Conservation (phyloP, 192 early-diverging fungal species). For the Tieghemiomyces parasiticus region DNA sequence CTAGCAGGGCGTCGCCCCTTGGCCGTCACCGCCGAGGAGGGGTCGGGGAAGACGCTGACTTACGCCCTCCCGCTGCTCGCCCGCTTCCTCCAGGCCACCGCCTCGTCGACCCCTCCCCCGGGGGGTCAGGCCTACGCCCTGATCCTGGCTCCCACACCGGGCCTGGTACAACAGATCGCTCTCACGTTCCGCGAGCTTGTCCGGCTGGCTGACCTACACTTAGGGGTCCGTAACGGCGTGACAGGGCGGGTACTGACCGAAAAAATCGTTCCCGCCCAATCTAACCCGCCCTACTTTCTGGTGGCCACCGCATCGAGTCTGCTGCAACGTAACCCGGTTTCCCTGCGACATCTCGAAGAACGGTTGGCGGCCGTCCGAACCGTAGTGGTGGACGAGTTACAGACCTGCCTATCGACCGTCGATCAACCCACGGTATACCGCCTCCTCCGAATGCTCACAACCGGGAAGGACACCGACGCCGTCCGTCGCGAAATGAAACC, state of each 20-base stretch:
- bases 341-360: constrained; percentile 1
- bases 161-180: not conserved
- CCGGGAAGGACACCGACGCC: not conserved
- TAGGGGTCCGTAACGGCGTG: not conserved
- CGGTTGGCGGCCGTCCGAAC: not conserved
- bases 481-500: not conserved
- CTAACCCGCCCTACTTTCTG: not conserved
- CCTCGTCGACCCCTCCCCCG: not conserved
- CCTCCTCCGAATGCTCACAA: not conserved
- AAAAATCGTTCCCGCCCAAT: too few relatives aligned
- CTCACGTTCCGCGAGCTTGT: not conserved
- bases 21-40: not conserved
- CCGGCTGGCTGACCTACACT: not conserved
- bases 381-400: not conserved
- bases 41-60: constrained; percentile 2
- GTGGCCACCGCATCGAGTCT: not conserved
- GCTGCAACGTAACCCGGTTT: not conserved
- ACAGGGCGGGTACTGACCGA: too few relatives aligned
- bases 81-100: not conserved
- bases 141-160: not conserved
- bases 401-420: not conserved
- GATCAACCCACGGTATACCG: not conserved
- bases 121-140: too few relatives aligned
- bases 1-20: not conserved
- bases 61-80: not conserved